A percentile compares a stretch with the other conserved stretches of the same genome.
Conservation (phyloP, 1,284 basidiomycete species). For the Taiwanofungus camphoratus region DNA sequence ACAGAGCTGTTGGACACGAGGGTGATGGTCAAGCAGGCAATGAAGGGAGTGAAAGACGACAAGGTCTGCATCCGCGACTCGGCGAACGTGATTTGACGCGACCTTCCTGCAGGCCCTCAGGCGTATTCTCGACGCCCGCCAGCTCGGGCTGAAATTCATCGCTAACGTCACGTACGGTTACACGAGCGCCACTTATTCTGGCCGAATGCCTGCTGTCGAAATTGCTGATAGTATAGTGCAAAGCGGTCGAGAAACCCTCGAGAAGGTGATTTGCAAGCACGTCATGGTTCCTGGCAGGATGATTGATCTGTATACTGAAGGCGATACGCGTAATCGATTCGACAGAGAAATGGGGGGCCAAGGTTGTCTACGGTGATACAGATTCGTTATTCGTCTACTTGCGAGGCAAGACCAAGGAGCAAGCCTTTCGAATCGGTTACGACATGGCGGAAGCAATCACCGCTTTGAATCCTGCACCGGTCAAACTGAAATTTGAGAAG, state of each 20-base stretch:
- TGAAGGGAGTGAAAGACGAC: slow-evolving; percentile 77
- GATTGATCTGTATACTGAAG: slow-evolving; percentile 36
- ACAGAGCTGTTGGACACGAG: slow-evolving; percentile 92
- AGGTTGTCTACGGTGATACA: slow-evolving; percentile 96
- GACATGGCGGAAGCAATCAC: slow-evolving; percentile 91
- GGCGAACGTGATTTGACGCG: neutral
- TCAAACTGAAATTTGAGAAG: slow-evolving; percentile 98
- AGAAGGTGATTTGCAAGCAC: slow-evolving; percentile 58
- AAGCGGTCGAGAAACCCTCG: slow-evolving; percentile 90
- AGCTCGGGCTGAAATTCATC: slow-evolving; percentile 83
- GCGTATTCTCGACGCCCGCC: slow-evolving; percentile 80
- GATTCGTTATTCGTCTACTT: slow-evolving; percentile 93
- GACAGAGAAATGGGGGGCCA: slow-evolving; percentile 81
- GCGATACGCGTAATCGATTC: slow-evolving; percentile 81
- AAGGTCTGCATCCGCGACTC: slow-evolving; percentile 43
- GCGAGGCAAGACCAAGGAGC: slow-evolving; percentile 84
- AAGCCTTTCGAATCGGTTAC: slow-evolving; percentile 89
- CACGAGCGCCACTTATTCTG: slow-evolving; percentile 89
- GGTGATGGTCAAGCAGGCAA: slow-evolving; percentile 95
- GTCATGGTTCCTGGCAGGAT: no score
- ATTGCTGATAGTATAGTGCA: slow-evolving; percentile 98
- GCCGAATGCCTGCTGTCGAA: slow-evolving; percentile 97
- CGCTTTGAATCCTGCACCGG: slow-evolving; percentile 79
- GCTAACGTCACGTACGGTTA: slow-evolving; percentile 95
- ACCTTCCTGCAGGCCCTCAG: slow-evolving; percentile 50